Evolutionary conservation across 192 early-diverging fungal genomes (phyloP).

Genomic region (Gonapodya prolifera): DNA sequence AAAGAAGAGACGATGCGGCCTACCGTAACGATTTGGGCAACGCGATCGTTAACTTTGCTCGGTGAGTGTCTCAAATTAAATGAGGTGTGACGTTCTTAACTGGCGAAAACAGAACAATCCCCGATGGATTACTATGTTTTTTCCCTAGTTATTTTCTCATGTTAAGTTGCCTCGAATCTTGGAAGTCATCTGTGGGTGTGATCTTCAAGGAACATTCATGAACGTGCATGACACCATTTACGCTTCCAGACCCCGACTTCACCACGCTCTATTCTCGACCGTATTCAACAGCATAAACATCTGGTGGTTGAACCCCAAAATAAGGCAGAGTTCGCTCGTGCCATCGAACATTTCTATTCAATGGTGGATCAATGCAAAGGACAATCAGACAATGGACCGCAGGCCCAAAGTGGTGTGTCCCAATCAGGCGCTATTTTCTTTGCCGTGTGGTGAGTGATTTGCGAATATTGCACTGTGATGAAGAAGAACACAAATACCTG

Average conservation of each 20-base stretch:
- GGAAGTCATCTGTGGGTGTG: slow-evolving; percentile 13
- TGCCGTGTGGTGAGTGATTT: too few species aligned
- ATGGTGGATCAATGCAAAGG: slow-evolving; percentile 13
- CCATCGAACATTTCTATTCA: slow-evolving; percentile 7
- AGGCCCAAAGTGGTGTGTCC: slow-evolving; percentile 1
- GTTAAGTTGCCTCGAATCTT: slow-evolving; percentile 22
- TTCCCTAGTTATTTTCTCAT: slow-evolving; percentile 34
- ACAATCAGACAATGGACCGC: slow-evolving; percentile 8
- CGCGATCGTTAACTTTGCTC: slow-evolving; percentile 15
- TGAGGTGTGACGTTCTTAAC: background rate
- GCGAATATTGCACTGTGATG: too few species aligned
- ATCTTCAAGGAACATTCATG: background rate
- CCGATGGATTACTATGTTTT: slow-evolving; percentile 40
- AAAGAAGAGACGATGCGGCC: slow-evolving; percentile 13
- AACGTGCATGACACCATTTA: background rate
- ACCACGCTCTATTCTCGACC: slow-evolving; percentile 19
- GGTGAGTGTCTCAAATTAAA: background rate
- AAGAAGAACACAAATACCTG: too few species aligned
- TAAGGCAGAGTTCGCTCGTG: slow-evolving; percentile 32
- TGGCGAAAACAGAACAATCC: slow-evolving; percentile 22
- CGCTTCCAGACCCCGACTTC: background rate
- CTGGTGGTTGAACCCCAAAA: slow-evolving; percentile 32
- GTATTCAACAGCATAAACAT: slow-evolving; percentile 20
- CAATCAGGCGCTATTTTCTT: slow-evolving; percentile 49
- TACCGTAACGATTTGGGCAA: slow-evolving; percentile 36